A percentile compares a stretch with the other conserved stretches of the same genome.
Conservation (phyloP, 495 filamentous ascomycete genomes). For the Hypoxylon perforatum region DNA sequence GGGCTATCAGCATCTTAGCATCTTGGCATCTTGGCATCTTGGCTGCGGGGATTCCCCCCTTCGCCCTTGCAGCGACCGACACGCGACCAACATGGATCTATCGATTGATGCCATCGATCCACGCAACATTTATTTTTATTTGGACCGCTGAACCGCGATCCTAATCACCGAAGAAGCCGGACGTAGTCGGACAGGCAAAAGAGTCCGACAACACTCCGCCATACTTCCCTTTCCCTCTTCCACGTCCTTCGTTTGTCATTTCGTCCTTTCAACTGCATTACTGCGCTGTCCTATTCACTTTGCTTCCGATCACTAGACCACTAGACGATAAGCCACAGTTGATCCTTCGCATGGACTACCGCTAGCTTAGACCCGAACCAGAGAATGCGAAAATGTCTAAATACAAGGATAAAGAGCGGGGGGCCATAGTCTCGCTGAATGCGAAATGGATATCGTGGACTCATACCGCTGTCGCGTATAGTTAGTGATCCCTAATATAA, state of each 20-base stretch:
- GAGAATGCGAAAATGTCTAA: constrained; percentile 72
- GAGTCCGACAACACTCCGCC: background rate
- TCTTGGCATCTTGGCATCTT: too few relatives aligned
- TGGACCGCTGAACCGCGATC: background rate
- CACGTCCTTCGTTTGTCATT: background rate
- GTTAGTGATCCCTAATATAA: constrained; percentile 52
- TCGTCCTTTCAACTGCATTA: constrained; percentile 4
- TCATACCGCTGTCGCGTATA: constrained; percentile 86
- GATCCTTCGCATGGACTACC: background rate
- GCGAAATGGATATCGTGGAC: constrained; percentile 92
- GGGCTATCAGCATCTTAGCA: too few relatives aligned
- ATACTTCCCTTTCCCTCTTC: background rate
- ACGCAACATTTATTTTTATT: constrained; percentile 5
- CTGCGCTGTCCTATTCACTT: background rate
- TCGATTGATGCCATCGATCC: constrained; percentile 17
- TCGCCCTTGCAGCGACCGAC: constrained; percentile 1
- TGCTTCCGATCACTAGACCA: background rate
- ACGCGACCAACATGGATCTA: constrained; percentile 32
- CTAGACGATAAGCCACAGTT: background rate
- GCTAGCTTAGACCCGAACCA: background rate
- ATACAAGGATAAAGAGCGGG: constrained; percentile 79
- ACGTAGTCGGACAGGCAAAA: constrained; percentile 1
- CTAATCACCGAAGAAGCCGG: constrained; percentile 31
- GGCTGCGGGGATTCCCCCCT: background rate
- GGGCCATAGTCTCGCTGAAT: constrained; percentile 83